phyloP scores from a whole-genome alignment of 2,329 filamentous ascomycete genomes.

The Cytospora piceicola region DNA sequence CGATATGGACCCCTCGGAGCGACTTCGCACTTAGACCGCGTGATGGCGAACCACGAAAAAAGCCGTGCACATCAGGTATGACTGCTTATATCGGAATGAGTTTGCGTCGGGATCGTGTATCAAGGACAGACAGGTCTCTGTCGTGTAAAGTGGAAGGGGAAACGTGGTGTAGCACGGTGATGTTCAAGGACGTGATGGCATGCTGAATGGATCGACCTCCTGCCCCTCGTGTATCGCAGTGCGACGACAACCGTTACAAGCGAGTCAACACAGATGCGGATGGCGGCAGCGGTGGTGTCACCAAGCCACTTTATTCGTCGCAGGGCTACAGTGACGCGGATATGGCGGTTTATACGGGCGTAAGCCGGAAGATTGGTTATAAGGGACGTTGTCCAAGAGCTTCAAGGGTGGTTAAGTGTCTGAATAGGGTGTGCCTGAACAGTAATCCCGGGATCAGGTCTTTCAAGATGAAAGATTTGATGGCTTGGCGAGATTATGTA shows the following conservation, averaged over 20 bases:
- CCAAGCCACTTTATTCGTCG: conserved; percentile 12
- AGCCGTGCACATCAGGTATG: conserved; percentile 11
- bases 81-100: conserved; percentile 1
- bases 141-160: conserved; percentile 18
- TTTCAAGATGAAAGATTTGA: not conserved
- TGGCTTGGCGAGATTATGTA: conserved; percentile 7
- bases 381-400: conserved; percentile 15
- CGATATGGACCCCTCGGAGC: conserved; percentile 9
- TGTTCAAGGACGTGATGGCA: conserved; percentile 25
- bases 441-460: not conserved
- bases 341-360: conserved; percentile 23
- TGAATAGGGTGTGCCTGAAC: not conserved
- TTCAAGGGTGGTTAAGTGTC: conserved; percentile 5
- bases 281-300: conserved; percentile 10
- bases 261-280: conserved; percentile 11
- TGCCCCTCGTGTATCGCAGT: conserved; percentile 13
- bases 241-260: conserved; percentile 5
- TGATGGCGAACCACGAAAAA: conserved; percentile 8
- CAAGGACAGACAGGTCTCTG: conserved; percentile 17
- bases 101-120: conserved; percentile 11
- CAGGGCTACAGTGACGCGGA: conserved; percentile 7
- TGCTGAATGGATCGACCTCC: conserved; percentile 18
- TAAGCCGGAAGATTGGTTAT: conserved; percentile 13
- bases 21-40: conserved; percentile 10
- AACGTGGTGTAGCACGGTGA: conserved; percentile 15